Evolutionary conservation across 768 basidiomycete genomes (phyloP).

Genomic region (Tulasnella sp.): DNA sequence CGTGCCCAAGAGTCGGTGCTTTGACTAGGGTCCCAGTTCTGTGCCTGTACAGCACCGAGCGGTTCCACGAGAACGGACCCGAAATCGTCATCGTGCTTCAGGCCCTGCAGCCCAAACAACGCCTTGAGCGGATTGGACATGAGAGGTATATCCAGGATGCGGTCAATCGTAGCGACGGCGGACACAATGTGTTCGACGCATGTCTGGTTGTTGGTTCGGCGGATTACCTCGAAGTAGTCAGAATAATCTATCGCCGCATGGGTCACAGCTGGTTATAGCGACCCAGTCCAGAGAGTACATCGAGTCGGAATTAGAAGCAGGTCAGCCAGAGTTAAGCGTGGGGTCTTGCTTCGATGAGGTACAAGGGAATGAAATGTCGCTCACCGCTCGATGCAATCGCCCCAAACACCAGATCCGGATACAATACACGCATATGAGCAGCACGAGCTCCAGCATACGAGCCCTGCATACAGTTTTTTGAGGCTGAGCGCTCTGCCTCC

Average conservation of each 20-base stretch:
- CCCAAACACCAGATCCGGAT: constrained; percentile 80
- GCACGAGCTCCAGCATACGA: constrained; percentile 91
- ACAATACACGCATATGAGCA: constrained; percentile 80
- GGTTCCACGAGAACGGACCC: constrained; percentile 56
- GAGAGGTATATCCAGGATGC: constrained; percentile 38
- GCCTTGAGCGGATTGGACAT: constrained; percentile 47
- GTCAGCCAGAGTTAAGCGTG: neutral
- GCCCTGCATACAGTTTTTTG: constrained; percentile 34
- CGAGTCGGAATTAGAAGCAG: neutral
- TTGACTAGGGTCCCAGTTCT: constrained; percentile 75
- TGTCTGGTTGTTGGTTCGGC: constrained; percentile 12
- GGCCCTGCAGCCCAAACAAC: constrained; percentile 59
- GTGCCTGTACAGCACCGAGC: constrained; percentile 65
- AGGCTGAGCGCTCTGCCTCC: neutral
- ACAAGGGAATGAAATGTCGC: neutral
- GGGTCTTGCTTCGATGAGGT: neutral
- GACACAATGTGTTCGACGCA: constrained; percentile 50
- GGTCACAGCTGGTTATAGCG: constrained; percentile 57
- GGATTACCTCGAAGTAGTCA: constrained; percentile 24
- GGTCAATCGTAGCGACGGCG: constrained; percentile 49
- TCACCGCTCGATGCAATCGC: constrained; percentile 76
- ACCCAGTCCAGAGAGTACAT: neutral
- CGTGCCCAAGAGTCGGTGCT: constrained; percentile 40
- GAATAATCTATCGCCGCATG: constrained; percentile 73
- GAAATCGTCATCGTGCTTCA: constrained; percentile 71